Percentiles rank a stretch among this genome's conserved stretches.
Conservation (phyloP, 208 protist genomes). For the Leishmania aethiopica region DNA sequence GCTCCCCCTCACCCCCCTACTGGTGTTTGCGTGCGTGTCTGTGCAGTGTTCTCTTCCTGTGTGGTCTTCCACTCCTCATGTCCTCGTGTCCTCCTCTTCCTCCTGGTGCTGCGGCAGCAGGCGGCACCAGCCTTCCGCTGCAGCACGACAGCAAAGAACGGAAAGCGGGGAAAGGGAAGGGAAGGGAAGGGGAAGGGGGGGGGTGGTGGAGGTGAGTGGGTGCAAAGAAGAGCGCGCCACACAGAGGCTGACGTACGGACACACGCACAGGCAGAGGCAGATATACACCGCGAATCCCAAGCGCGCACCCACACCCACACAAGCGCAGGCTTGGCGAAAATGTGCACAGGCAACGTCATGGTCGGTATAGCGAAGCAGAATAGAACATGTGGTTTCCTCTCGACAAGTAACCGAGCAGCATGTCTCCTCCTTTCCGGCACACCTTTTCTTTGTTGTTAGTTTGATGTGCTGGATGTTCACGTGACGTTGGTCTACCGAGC, state of each 20-base stretch:
- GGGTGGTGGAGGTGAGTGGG: too few relatives aligned
- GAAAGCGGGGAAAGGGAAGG: too few relatives aligned
- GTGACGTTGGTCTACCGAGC: too few relatives aligned
- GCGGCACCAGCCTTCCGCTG: too few relatives aligned
- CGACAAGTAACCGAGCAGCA: not conserved
- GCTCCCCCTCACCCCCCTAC: not conserved
- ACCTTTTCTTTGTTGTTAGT: not conserved
- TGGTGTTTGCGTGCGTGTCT: not conserved
- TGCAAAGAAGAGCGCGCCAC: not conserved
- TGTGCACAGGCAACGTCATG: too few relatives aligned
- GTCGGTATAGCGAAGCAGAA: too few relatives aligned
- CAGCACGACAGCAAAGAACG: too few relatives aligned
- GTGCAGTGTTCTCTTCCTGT: not conserved
- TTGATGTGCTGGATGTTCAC: not conserved
- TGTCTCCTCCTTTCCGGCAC: not conserved
- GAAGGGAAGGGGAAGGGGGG: too few relatives aligned
- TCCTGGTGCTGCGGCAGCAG: not conserved
- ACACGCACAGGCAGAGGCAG: too few relatives aligned
- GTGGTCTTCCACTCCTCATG: not conserved
- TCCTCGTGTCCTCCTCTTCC: slow-evolving; percentile 11
- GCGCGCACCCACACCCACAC: too few relatives aligned
- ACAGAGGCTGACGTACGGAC: not conserved
- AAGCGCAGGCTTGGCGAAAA: too few relatives aligned
- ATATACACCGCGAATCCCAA: too few relatives aligned
- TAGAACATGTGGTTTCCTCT: not conserved